Evolutionary conservation across 371 early-diverging fungal species (phyloP).

Genomic region (Phascolomyces articulosus): DNA sequence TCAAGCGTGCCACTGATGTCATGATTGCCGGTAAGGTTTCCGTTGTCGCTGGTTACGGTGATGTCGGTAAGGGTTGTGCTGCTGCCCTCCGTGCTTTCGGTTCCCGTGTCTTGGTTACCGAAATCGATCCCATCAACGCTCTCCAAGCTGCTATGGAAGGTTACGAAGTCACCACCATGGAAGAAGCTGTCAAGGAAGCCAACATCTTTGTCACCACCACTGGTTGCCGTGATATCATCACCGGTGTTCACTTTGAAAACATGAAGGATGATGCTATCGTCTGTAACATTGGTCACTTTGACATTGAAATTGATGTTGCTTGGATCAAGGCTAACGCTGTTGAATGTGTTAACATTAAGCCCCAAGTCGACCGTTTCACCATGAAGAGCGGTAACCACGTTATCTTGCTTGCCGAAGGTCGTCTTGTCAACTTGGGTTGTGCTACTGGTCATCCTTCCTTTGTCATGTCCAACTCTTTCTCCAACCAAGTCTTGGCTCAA

Average conservation of each 20-base stretch:
- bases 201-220: conserved; percentile 99
- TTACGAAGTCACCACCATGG: conserved; percentile 98
- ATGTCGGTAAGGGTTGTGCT: conserved; percentile 99
- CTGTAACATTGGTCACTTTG: conserved; percentile 99
- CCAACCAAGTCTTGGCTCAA: conserved; percentile 98
- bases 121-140: conserved; percentile 99
- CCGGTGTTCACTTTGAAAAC: conserved; percentile 84
- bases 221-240: conserved; percentile 98
- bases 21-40: conserved; percentile 99
- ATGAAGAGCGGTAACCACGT: conserved; percentile 93
- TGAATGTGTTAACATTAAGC: conserved; percentile 93
- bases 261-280: conserved; percentile 99
- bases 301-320: conserved; percentile 98
- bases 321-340: conserved; percentile 98
- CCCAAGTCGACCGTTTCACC: conserved; percentile 98
- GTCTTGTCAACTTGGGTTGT: conserved; percentile 99
- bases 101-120: conserved; percentile 97
- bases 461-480: conserved; percentile 99
- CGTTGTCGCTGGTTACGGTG: conserved; percentile 99
- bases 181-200: conserved; percentile 88
- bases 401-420: conserved; percentile 97
- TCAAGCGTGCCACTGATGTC: conserved; percentile 99
- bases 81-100: conserved; percentile 98
- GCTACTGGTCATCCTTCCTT: conserved; percentile 99
- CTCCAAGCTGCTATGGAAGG: conserved; percentile 99